Conservation (phyloP, 257 asterid species). For the Pogostemon cablin region DNA sequence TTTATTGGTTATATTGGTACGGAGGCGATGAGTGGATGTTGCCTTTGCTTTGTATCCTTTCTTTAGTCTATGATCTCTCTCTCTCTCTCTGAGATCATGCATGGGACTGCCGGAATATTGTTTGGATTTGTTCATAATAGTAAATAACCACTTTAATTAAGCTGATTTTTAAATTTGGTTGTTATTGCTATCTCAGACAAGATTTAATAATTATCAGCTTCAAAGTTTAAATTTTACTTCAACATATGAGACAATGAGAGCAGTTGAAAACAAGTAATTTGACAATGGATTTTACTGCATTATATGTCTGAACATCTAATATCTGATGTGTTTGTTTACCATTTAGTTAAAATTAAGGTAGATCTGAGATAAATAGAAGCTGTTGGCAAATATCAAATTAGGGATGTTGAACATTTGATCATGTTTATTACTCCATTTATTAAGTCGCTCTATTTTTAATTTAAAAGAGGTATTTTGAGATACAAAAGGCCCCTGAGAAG, state of each 20-base stretch:
- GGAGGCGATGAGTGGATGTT: constrained; percentile 82
- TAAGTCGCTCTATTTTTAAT: not conserved
- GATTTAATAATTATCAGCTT: constrained; percentile 4
- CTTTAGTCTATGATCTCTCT: not conserved
- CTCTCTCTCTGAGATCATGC: constrained; percentile 11
- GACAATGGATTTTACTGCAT: not conserved
- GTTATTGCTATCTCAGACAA: not conserved
- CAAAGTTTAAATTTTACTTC: not conserved
- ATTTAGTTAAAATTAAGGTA: not conserved
- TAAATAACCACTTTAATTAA: not conserved
- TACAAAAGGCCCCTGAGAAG: not conserved
- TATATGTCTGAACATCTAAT: not conserved
- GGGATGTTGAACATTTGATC: not conserved
- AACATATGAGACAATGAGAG: constrained; percentile 10
- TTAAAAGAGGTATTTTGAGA: not conserved
- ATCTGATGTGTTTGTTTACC: not conserved
- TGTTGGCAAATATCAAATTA: not conserved
- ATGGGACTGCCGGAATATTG: not conserved
- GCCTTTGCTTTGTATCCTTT: constrained; percentile 94
- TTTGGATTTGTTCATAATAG: not conserved
- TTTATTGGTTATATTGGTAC: constrained; percentile 80
- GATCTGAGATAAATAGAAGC: not conserved
- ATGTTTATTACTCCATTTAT: not conserved
- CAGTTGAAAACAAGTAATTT: not conserved
- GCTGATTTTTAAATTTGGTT: constrained; percentile 3